A percentile compares a stretch with the other conserved stretches of the same genome.
These are phyloP conservation scores for Apiospora aurea DNA, from an alignment of 2,329 filamentous ascomycete species.

Conservation along the genomic window DNA sequence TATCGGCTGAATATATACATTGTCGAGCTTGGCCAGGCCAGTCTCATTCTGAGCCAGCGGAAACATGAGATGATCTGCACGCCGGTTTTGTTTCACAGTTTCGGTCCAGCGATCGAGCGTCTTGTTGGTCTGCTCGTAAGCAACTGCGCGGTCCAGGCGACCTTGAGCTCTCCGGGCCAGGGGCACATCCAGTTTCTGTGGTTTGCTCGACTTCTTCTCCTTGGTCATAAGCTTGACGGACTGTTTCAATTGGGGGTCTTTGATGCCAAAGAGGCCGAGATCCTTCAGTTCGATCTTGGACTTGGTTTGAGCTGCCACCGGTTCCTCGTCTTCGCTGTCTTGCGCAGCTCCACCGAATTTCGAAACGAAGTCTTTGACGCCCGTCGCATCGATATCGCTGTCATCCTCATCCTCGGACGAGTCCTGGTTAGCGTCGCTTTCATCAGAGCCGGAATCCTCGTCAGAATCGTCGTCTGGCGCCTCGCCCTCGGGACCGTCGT, in stretches of 20 bases:
- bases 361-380: slow-evolving; percentile 60
- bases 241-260: slow-evolving; percentile 78
- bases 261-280: slow-evolving; percentile 73
- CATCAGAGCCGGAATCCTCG: slow-evolving; percentile 52
- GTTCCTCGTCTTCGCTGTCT: slow-evolving; percentile 58
- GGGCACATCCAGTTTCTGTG: slow-evolving; percentile 81
- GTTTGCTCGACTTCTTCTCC: slow-evolving; percentile 62
- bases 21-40: slow-evolving; percentile 62
- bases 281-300: slow-evolving; percentile 79
- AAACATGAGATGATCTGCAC: slow-evolving; percentile 89
- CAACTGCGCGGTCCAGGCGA: slow-evolving; percentile 79
- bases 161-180: slow-evolving; percentile 88
- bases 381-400: slow-evolving; percentile 58
- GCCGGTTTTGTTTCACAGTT: slow-evolving; percentile 91
- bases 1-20: slow-evolving; percentile 70
- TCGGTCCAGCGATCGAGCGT: slow-evolving; percentile 91
- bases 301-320: slow-evolving; percentile 61
- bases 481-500: slow-evolving; percentile 57
- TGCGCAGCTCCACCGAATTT: slow-evolving; percentile 69
- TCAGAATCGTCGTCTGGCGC: slow-evolving; percentile 55
- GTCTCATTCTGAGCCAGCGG: slow-evolving; percentile 78
- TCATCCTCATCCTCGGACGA: slow-evolving; percentile 52
- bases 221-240: slow-evolving; percentile 78
- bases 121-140: slow-evolving; percentile 91
- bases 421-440: slow-evolving; percentile 50